Conservation (phyloP, 2,329 filamentous ascomycete genomes). For the Trematosphaeria pertusa region DNA sequence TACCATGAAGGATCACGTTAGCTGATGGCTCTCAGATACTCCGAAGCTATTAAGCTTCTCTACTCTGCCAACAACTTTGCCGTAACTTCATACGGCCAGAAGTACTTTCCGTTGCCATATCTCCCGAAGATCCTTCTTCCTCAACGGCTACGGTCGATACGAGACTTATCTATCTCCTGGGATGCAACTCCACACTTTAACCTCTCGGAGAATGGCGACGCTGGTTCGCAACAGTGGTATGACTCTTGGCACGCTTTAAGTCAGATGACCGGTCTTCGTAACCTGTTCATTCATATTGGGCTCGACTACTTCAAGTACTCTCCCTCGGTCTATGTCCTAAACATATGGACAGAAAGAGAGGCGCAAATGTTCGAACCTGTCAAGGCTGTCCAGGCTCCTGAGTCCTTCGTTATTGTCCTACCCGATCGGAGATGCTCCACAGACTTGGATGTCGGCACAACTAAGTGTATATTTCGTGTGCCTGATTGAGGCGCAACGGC, state of each 20-base stretch:
- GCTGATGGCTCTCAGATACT: too few relatives aligned
- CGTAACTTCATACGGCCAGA: too few relatives aligned
- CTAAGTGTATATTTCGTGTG: neutral
- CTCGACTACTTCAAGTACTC: neutral
- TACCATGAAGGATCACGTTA: too few relatives aligned
- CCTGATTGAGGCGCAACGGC: too few relatives aligned
- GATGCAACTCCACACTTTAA: neutral
- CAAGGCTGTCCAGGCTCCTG: neutral
- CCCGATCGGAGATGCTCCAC: neutral
- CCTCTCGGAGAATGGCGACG: neutral
- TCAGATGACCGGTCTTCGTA: neutral
- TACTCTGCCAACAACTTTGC: too few relatives aligned
- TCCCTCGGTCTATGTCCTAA: neutral
- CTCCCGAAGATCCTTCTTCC: constrained; percentile 27
- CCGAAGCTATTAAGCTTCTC: too few relatives aligned
- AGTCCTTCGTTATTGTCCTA: neutral
- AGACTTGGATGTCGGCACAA: neutral
- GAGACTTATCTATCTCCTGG: constrained; percentile 7
- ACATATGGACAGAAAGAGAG: neutral
- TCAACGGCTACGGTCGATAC: constrained; percentile 25
- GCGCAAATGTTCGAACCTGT: neutral
- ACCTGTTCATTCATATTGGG: neutral
- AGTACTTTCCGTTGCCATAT: too few relatives aligned
- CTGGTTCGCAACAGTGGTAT: neutral
- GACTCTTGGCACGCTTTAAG: neutral